A percentile compares a stretch with the other conserved stretches of the same genome.
phyloP scores from a whole-genome alignment of 1,139 yeast species.

The Dujonia santamariae region DNA sequence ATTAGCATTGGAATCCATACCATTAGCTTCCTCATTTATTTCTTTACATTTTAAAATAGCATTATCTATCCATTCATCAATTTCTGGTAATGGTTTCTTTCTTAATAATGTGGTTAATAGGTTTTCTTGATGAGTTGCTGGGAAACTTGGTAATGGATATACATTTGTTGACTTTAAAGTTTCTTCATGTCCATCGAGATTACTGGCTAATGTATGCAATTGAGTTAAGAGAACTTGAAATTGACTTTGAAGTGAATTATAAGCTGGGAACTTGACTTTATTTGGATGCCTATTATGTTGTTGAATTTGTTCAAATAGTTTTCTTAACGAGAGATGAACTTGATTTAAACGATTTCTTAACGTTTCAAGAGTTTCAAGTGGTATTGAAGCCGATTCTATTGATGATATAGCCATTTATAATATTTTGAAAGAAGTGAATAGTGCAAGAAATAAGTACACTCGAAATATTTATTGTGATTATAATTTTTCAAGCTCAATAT shows the following conservation, averaged over 20 bases:
- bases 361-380: constrained; percentile 41
- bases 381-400: constrained; percentile 21
- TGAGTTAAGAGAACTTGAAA: constrained; percentile 82
- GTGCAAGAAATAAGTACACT: neutral
- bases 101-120: constrained; percentile 78
- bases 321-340: constrained; percentile 42
- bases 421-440: neutral
- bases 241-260: constrained; percentile 63
- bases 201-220: constrained; percentile 66
- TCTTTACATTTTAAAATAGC: constrained; percentile 41
- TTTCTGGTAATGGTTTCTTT: constrained; percentile 87
- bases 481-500: neutral
- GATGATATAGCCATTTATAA: neutral
- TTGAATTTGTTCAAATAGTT: constrained; percentile 41
- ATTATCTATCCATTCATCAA: constrained; percentile 75
- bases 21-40: constrained; percentile 20
- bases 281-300: constrained; percentile 39
- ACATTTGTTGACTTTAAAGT: constrained; percentile 65
- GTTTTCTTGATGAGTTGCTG: constrained; percentile 80
- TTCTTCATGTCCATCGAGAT: constrained; percentile 60
- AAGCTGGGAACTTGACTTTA: constrained; percentile 37
- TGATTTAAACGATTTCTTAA: constrained; percentile 43
- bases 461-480: neutral
- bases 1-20: constrained; percentile 7
- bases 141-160: constrained; percentile 80